These are phyloP conservation scores for Fusarium falciforme DNA, from an alignment of 2,329 filamentous ascomycete species.

Conservation along the genomic window DNA sequence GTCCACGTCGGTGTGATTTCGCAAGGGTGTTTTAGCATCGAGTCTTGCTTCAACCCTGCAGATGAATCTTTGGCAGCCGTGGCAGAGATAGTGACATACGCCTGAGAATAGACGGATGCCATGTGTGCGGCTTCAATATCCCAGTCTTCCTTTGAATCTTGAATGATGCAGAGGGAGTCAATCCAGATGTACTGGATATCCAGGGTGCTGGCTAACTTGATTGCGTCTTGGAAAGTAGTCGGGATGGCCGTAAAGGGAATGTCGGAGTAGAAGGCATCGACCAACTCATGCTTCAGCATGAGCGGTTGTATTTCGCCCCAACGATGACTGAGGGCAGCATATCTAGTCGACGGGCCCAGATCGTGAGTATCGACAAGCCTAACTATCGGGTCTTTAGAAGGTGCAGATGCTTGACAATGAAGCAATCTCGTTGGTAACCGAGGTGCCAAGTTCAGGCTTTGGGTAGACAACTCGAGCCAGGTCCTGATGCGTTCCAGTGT, in stretches of 20 bases:
- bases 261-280: not conserved
- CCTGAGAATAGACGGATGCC: conserved; percentile 33
- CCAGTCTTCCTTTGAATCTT: conserved; percentile 36
- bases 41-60: conserved; percentile 21
- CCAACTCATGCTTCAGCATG: conserved; percentile 3
- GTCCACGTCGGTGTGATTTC: conserved; percentile 24
- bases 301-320: conserved; percentile 28
- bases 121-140: conserved; percentile 27
- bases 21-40: conserved; percentile 27
- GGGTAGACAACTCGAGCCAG: conserved; percentile 15
- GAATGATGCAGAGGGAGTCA: conserved; percentile 34
- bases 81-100: conserved; percentile 28
- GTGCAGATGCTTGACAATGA: conserved; percentile 2
- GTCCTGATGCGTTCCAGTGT: conserved; percentile 17
- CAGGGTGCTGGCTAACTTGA: conserved; percentile 11
- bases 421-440: conserved; percentile 29
- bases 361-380: conserved; percentile 2
- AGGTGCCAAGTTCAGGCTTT: not conserved
- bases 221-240: conserved; percentile 30
- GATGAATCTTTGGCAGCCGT: conserved; percentile 27
- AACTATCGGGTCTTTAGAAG: not conserved
- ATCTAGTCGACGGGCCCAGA: conserved; percentile 6
- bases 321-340: conserved; percentile 32
- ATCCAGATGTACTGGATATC: conserved; percentile 32
- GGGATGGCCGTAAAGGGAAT: conserved; percentile 25